Percentiles rank a stretch among this genome's conserved stretches.
phyloP scores from a whole-genome alignment of 176 grass and related monocot genomes.

The Musa acuminata region DNA sequence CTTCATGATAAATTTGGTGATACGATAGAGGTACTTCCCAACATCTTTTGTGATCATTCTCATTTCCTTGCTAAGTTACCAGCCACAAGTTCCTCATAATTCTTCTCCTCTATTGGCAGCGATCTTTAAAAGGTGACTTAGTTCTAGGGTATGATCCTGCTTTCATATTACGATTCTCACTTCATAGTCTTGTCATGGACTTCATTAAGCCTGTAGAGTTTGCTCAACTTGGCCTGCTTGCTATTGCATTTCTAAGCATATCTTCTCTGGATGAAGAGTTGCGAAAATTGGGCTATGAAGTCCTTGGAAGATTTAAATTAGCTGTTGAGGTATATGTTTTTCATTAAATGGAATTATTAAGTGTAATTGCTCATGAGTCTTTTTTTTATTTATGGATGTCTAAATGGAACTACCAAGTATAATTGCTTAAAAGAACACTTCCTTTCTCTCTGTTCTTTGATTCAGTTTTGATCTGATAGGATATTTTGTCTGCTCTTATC shows the following conservation, averaged over 20 bases:
- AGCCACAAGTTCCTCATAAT: conserved; percentile 2
- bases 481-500: neutral
- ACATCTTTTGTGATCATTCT: neutral
- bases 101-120: conserved; percentile 31
- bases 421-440: neutral
- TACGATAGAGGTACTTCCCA: neutral
- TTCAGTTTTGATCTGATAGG: neutral
- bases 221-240: conserved; percentile 72
- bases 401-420: conserved; percentile 6
- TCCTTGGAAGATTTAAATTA: conserved; percentile 60
- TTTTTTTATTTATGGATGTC: no score
- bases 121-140: conserved; percentile 21
- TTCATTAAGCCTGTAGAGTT: conserved; percentile 81
- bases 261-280: conserved; percentile 69
- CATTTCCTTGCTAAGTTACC: neutral
- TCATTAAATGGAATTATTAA: conserved; percentile 13
- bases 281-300: conserved; percentile 76
- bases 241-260: conserved; percentile 68
- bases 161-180: conserved; percentile 71
- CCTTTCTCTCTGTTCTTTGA: neutral
- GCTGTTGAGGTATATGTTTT: conserved; percentile 58
- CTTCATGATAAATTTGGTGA: conserved; percentile 18
- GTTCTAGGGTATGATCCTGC: conserved; percentile 56
- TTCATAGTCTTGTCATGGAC: conserved; percentile 66
- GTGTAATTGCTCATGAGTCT: neutral